A percentile compares a stretch with the other conserved stretches of the same genome.
Conservation (phyloP, 1,284 basidiomycete species). For the Ustilago xerochloae region DNA sequence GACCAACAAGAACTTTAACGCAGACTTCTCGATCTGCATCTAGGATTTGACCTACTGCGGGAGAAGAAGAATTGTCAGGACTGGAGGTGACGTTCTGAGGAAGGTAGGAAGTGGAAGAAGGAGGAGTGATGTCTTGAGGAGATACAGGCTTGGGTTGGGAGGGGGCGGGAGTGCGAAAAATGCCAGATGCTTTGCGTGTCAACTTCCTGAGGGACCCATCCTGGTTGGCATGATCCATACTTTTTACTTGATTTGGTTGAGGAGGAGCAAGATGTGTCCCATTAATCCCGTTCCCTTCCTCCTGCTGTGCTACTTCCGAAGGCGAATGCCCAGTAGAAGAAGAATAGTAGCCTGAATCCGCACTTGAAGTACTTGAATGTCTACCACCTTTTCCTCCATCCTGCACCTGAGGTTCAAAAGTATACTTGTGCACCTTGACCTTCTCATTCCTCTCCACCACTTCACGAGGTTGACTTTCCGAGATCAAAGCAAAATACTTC, state of each 20-base stretch:
- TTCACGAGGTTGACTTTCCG: slow-evolving; percentile 13
- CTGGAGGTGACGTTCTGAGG: not conserved
- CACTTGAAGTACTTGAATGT: slow-evolving; percentile 24
- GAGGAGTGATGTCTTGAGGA: slow-evolving; percentile 24
- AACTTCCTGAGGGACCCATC: slow-evolving; percentile 2
- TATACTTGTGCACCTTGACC: slow-evolving; percentile 27
- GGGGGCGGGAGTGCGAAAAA: slow-evolving; percentile 6
- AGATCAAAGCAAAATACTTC: slow-evolving; percentile 24
- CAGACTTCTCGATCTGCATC: slow-evolving; percentile 66
- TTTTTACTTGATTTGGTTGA: not conserved
- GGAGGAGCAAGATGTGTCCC: slow-evolving; percentile 2
- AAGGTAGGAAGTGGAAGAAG: slow-evolving; percentile 31
- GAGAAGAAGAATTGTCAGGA: not conserved
- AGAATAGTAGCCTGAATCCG: slow-evolving; percentile 41
- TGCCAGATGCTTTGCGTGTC: slow-evolving; percentile 19
- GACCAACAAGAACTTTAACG: slow-evolving; percentile 64
- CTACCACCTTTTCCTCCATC: slow-evolving; percentile 19
- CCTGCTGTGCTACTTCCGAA: not conserved
- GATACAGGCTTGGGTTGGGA: not conserved
- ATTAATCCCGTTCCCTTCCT: too few relatives aligned
- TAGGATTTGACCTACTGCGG: slow-evolving; percentile 34
- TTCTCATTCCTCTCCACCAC: slow-evolving; percentile 7
- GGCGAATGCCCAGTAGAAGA: not conserved
- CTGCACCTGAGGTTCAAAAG: slow-evolving; percentile 25
- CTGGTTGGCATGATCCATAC: not conserved